Base-by-base conservation (phyloP, 2,329 filamentous ascomycete genomes). In the Alternaria incomplexa region DNA sequence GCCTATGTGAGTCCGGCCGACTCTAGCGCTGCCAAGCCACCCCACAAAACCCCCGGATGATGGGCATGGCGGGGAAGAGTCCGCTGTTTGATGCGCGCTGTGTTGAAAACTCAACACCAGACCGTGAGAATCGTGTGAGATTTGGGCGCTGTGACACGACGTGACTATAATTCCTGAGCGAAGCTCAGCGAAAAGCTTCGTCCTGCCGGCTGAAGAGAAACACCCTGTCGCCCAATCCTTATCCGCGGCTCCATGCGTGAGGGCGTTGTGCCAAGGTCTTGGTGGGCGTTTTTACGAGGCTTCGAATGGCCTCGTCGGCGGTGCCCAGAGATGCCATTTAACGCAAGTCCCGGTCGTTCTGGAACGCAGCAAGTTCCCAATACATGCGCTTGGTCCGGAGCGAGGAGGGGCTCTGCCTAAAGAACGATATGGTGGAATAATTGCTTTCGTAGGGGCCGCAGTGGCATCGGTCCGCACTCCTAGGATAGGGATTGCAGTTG, bases 231-330 rank as follows among this genome's bases (percentile, higher is more conserved):
- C 67, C 61, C 65, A 61, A 67, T 66, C 70, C 68, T 67, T 62
- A 68, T 72, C 67, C 70, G 61, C 56, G 46, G 66, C 52, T 65
- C 63, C 51, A 61, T 62, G 63, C 60, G 66, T 30, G 51, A 54
- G 55, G 67, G 68, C 67, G 67, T 68, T 52, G 56, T 74, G 76
- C 76, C 77, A 78, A 79, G 76, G 75, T 50, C 77, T 79, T 78
- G 75, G 75, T 68, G 75, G 77, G 76, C 77, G 70, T 65, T 70
- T 72, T 71, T 70, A 58, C 59, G 56, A 60, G 48, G 58, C 64
- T 63, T 69, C 63, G 65, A 69, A 65, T 75, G 74, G 73, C 47
- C 61, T 44, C 58, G 32, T 59, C 62, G 63, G 63, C 66, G 58
- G 62, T 61, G 75, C 75, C 75, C 66, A 77, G 75, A 44, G 56